Conservation (phyloP, 2,329 filamentous ascomycete genomes). For the Talaromyces atroroseus region DNA sequence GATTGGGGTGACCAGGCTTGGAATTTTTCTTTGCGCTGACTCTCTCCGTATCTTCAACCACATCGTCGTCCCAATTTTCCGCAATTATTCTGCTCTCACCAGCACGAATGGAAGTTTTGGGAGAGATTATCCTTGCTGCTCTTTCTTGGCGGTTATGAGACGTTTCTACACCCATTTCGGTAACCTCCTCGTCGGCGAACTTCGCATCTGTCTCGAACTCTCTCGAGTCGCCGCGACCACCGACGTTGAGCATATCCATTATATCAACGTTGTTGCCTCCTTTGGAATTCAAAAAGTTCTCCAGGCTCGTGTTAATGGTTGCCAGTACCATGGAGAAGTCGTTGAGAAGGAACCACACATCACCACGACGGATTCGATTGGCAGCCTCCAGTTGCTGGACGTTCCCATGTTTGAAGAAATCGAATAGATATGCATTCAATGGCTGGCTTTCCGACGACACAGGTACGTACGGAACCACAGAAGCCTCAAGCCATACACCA, state of each 20-base stretch:
- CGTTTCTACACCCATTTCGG: background rate
- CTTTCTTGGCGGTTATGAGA: no score
- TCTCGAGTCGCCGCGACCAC: background rate
- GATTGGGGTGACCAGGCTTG: background rate
- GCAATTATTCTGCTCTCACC: slow-evolving; percentile 19
- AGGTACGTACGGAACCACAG: slow-evolving; percentile 65
- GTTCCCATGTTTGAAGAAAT: slow-evolving; percentile 73
- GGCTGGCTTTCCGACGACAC: slow-evolving; percentile 51
- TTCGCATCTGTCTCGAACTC: background rate
- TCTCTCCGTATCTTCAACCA: background rate
- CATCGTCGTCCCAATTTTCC: slow-evolving; percentile 5
- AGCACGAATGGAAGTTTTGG: slow-evolving; percentile 16
- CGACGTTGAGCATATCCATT: background rate
- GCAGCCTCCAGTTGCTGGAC: slow-evolving; percentile 54
- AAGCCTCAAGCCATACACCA: slow-evolving; percentile 69
- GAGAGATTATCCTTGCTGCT: background rate
- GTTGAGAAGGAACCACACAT: slow-evolving; percentile 31
- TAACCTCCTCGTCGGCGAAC: background rate
- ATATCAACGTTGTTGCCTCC: background rate
- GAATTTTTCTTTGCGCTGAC: background rate
- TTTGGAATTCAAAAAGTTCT: background rate
- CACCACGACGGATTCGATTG: slow-evolving; percentile 61
- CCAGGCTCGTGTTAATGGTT: background rate
- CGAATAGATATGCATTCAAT: slow-evolving; percentile 51
- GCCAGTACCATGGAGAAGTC: slow-evolving; percentile 7